These are phyloP conservation scores for Pseudocohnilembus persalinus DNA, from an alignment of 169 alveolate genomes.

Conservation along the genomic window DNA sequence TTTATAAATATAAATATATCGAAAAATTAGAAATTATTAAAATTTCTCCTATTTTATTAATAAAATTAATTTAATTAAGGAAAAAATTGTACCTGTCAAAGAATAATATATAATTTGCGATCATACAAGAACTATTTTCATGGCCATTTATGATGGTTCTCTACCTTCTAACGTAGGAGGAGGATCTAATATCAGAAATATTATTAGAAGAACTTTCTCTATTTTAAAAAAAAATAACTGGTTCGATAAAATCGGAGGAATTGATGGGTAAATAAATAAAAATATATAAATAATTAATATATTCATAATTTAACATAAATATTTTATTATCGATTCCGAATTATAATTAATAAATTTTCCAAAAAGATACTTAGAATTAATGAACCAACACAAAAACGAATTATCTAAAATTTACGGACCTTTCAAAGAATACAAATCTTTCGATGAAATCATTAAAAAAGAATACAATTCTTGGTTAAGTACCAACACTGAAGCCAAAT, in stretches of 20 bases:
- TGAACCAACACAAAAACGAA: slow-evolving; percentile 75
- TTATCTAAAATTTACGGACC: slow-evolving; percentile 75
- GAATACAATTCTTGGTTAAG: slow-evolving; percentile 85
- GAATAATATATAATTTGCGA: slow-evolving; percentile 82
- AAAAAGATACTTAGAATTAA: slow-evolving; percentile 69
- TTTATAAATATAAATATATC: no score
- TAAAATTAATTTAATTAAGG: not conserved
- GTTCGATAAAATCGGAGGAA: slow-evolving; percentile 68
- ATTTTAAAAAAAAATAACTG: slow-evolving; percentile 77
- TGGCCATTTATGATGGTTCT: slow-evolving; percentile 83
- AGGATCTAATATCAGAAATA: slow-evolving; percentile 86
- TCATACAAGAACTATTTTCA: slow-evolving; percentile 82
- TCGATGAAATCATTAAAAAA: slow-evolving; percentile 69
- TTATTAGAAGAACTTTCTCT: slow-evolving; percentile 82
- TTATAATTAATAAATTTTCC: slow-evolving; percentile 8
- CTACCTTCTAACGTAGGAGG: slow-evolving; percentile 89
- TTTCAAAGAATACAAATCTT: slow-evolving; percentile 78
- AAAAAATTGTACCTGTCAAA: slow-evolving; percentile 71
- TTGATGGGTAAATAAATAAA: slow-evolving; percentile 40
- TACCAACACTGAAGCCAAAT: slow-evolving; percentile 77
- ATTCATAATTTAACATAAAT: not conserved
- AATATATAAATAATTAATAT: no score
- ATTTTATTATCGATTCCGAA: not conserved
- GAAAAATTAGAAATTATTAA: not conserved
- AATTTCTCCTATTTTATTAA: not conserved